Percentiles rank a stretch among this genome's conserved stretches.
phyloP scores from a whole-genome alignment of 768 basidiomycete genomes.

The Agrocybe pediades region DNA sequence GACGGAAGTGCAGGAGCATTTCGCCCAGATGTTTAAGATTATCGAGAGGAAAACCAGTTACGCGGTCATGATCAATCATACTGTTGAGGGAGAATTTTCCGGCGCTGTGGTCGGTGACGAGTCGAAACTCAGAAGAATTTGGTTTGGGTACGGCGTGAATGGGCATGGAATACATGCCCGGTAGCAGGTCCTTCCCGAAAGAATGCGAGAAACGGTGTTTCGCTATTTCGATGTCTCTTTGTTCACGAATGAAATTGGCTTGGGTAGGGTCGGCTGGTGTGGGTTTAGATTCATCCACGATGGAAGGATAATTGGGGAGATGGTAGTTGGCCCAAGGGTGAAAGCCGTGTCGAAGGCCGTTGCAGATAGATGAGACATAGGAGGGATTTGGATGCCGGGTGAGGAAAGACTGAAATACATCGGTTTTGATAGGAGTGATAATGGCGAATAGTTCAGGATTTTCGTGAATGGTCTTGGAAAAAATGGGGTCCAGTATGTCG shows the following conservation, averaged over 20 bases:
- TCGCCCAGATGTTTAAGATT: constrained; percentile 22
- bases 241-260: constrained; percentile 20
- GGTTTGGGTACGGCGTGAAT: constrained; percentile 39
- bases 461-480: constrained; percentile 17
- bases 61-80: constrained; percentile 14
- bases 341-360: constrained; percentile 37
- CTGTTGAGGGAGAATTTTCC: constrained; percentile 27
- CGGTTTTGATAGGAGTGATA: constrained; percentile 34
- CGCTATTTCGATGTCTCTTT: constrained; percentile 21
- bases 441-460: constrained; percentile 38
- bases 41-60: constrained; percentile 22
- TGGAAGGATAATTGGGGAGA: constrained; percentile 17
- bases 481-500: constrained; percentile 19
- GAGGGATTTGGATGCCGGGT: constrained; percentile 35
- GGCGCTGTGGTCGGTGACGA: constrained; percentile 33
- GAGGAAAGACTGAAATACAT: constrained; percentile 28
- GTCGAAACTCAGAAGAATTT: constrained; percentile 19
- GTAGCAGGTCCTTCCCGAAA: constrained; percentile 32
- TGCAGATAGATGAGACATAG: constrained; percentile 35
- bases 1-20: neutral
- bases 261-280: constrained; percentile 10
- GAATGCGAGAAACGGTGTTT: constrained; percentile 21
- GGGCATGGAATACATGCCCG: constrained; percentile 25
- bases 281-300: constrained; percentile 14
- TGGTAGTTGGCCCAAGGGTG: constrained; percentile 42